Evolutionary conservation across 176 grass and related monocot species (phyloP).

Genomic region (Secale cereale): DNA sequence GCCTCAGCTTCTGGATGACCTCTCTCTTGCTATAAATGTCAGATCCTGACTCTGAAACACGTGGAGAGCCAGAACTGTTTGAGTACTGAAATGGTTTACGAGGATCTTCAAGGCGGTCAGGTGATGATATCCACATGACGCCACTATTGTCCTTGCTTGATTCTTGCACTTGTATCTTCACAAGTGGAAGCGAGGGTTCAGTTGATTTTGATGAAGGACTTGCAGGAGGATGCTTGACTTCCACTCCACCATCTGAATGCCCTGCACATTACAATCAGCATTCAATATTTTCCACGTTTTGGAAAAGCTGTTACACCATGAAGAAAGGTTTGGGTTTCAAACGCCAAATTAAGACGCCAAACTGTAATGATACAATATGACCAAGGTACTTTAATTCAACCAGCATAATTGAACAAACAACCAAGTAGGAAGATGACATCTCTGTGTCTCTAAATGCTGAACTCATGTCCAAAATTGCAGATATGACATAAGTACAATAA

Average conservation of each 20-base stretch:
- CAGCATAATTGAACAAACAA: background rate
- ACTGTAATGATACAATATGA: background rate
- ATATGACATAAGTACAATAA: background rate
- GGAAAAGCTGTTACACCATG: background rate
- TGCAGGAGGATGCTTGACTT: slow-evolving; percentile 40
- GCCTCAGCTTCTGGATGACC: slow-evolving; percentile 88
- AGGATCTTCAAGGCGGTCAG: slow-evolving; percentile 79
- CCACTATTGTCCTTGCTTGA: slow-evolving; percentile 51
- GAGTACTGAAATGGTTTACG: slow-evolving; percentile 78
- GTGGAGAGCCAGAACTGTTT: slow-evolving; percentile 77
- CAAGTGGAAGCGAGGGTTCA: slow-evolving; percentile 63
- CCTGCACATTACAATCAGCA: slow-evolving; percentile 25
- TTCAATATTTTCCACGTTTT: slow-evolving; percentile 1
- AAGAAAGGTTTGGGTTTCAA: background rate
- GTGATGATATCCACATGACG: slow-evolving; percentile 76
- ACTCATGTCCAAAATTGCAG: background rate
- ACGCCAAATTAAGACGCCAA: background rate
- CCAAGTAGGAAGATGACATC: background rate
- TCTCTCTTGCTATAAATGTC: slow-evolving; percentile 90
- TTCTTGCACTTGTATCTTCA: slow-evolving; percentile 56
- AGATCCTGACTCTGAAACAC: slow-evolving; percentile 90
- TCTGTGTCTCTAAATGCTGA: background rate
- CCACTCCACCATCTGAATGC: slow-evolving; percentile 41
- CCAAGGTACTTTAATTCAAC: slow-evolving; percentile 17
- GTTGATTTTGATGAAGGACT: slow-evolving; percentile 42